Conservation (phyloP, 495 filamentous ascomycete species). For the Penicillium soppii region DNA sequence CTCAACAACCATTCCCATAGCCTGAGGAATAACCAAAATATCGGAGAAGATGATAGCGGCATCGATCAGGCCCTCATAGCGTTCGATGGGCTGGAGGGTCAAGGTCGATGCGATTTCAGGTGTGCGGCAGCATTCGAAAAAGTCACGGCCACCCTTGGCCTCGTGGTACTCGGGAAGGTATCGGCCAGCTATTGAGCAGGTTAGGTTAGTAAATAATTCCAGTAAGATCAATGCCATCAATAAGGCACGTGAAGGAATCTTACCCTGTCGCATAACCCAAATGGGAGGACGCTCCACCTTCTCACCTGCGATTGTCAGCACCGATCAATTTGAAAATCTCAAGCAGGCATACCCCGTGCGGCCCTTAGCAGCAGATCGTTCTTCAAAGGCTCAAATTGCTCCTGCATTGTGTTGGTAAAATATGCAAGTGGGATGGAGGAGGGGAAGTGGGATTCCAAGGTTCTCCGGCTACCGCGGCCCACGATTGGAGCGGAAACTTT, state of each 20-base stretch:
- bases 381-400: slow-evolving; percentile 73
- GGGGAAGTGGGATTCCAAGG: slow-evolving; percentile 21
- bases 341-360: slow-evolving; percentile 66
- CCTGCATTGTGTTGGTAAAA: slow-evolving; percentile 50
- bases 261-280: slow-evolving; percentile 99
- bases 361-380: slow-evolving; percentile 90
- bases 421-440: slow-evolving; percentile 25
- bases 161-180: slow-evolving; percentile 98
- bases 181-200: slow-evolving; percentile 66
- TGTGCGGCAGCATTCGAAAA: slow-evolving; percentile 93
- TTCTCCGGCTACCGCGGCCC: slow-evolving; percentile 19
- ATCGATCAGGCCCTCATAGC: slow-evolving; percentile 85
- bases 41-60: slow-evolving; percentile 99
- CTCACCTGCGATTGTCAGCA: slow-evolving; percentile 61
- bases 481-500: slow-evolving; percentile 14
- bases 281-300: slow-evolving; percentile 87
- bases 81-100: slow-evolving; percentile 91
- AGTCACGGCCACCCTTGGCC: slow-evolving; percentile 84
- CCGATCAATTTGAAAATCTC: neutral
- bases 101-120: slow-evolving; percentile 89
- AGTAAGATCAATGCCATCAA: slow-evolving; percentile 1
- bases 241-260: neutral
- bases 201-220: neutral
- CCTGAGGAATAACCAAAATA: slow-evolving; percentile 96
- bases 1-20: slow-evolving; percentile 93